Conservation (phyloP, 805 yeast species). For the Yamadazyma olivae region DNA sequence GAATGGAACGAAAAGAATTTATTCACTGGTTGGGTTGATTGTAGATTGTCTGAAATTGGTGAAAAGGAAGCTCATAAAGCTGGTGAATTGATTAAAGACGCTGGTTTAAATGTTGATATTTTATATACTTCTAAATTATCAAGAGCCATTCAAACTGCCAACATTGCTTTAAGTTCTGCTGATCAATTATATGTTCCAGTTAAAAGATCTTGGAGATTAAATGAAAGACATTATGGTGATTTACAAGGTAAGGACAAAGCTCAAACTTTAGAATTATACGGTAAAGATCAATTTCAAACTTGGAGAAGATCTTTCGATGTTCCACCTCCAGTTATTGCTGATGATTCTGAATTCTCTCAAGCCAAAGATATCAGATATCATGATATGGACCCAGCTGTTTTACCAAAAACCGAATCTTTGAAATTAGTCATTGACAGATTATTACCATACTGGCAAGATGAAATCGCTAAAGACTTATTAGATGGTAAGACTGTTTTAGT, state of each 20-base stretch:
- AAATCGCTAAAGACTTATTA: slow-evolving; percentile 78
- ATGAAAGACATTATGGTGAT: slow-evolving; percentile 99
- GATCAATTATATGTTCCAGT: slow-evolving; percentile 91
- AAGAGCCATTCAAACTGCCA: slow-evolving; percentile 96
- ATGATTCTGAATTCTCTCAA: slow-evolving; percentile 79
- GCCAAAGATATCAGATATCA: slow-evolving; percentile 80
- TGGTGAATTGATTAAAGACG: slow-evolving; percentile 82
- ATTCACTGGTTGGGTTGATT: slow-evolving; percentile 99
- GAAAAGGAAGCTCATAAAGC: slow-evolving; percentile 89
- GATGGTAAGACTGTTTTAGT: slow-evolving; percentile 86
- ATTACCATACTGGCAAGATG: slow-evolving; percentile 96
- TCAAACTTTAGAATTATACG: slow-evolving; percentile 80
- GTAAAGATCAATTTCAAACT: slow-evolving; percentile 89
- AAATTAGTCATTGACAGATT: slow-evolving; percentile 93
- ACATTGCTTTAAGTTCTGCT: slow-evolving; percentile 85
- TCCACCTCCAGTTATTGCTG: slow-evolving; percentile 89
- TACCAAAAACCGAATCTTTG: slow-evolving; percentile 94
- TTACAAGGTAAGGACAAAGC: slow-evolving; percentile 99
- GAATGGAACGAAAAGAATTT: slow-evolving; percentile 98
- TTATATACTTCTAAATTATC: slow-evolving; percentile 87
- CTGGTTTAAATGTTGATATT: slow-evolving; percentile 80
- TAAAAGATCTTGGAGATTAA: slow-evolving; percentile 94
- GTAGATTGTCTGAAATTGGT: slow-evolving; percentile 78
- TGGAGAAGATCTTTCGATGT: slow-evolving; percentile 98
- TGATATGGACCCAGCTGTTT: slow-evolving; percentile 76